A percentile compares a stretch with the other conserved stretches of the same genome.
phyloP scores from a whole-genome alignment of 768 basidiomycete genomes.

The Mrakia blollopis region DNA sequence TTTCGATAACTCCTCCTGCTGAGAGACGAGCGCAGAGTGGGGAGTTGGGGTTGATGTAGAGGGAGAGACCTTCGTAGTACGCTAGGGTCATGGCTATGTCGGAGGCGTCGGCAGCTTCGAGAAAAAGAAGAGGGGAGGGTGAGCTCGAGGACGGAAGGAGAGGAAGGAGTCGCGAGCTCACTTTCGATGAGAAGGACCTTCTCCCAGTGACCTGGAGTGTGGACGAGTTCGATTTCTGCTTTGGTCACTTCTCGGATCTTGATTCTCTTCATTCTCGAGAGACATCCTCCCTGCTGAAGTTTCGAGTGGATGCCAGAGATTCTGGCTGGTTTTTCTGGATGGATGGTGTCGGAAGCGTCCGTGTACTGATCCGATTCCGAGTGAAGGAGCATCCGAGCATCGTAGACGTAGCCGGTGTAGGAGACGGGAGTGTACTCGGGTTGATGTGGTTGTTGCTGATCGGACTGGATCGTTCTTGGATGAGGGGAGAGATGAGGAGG shows the following conservation, averaged over 20 bases:
- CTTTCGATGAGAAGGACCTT: constrained; percentile 56
- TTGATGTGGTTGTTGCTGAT: neutral
- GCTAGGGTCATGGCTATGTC: constrained; percentile 67
- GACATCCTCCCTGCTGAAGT: constrained; percentile 58
- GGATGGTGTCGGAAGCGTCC: constrained; percentile 39
- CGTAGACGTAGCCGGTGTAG: constrained; percentile 55
- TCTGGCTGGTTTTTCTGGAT: constrained; percentile 72
- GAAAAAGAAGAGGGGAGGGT: neutral
- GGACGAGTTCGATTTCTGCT: constrained; percentile 80
- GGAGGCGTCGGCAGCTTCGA: constrained; percentile 65
- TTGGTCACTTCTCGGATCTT: constrained; percentile 67
- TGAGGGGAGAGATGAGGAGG: neutral
- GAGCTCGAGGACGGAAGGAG: constrained; percentile 1
- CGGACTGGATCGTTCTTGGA: neutral
- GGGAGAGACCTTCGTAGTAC: constrained; percentile 85
- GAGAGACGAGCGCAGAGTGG: constrained; percentile 79
- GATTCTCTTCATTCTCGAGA: constrained; percentile 68
- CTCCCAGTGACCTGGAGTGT: constrained; percentile 86
- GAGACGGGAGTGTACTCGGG: neutral
- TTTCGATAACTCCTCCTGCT: constrained; percentile 92
- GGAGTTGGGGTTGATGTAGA: constrained; percentile 84
- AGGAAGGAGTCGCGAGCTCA: constrained; percentile 10
- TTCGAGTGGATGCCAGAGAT: constrained; percentile 69
- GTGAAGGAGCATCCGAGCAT: constrained; percentile 79
- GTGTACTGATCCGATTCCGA: constrained; percentile 48